Evolutionary conservation across 2,329 filamentous ascomycete species (phyloP), one percentile per base, ranked within the genome.

Genomic region (Pseudogymnoascus sp.): DNA sequence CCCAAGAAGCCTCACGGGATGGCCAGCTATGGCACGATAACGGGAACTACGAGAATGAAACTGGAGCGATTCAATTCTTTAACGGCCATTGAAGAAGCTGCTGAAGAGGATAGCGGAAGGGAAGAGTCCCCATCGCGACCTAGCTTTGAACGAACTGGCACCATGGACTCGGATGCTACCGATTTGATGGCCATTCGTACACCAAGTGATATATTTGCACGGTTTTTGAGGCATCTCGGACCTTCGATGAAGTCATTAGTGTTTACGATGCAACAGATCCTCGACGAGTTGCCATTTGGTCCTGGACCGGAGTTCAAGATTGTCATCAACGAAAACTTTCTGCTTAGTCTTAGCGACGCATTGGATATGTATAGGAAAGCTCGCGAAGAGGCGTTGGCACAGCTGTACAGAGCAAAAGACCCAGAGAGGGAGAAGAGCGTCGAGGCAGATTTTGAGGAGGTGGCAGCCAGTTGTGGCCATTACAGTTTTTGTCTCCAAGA

Each of bases 241-340:
- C 95, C 95, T 1, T 95, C 93, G 0, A 96, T 97, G 87, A 96
- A 96, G 75, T 97, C 93, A 0, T 78, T 99, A n/a, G 91, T 91
- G 2, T 95, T 89, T 69, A 97, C 95, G 0, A 77, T 99, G 40
- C 91, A 91, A 9, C 88, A 96, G 72, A 92, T 96, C 8, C 84
- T 99, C 6, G 88, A 91, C 62, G 92, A 96, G 66, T 82, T 96
- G 1, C 91, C 93, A 0, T 97, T 96, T 75, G 86, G 86, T 4
- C 78, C 84, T 11, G 82, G 83, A 0, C 85, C 88, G 0, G 80
- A 87, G 28, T 86, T 87, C 65, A 80, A 84, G 37, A 88, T 97
- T 64, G 82, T 81, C 1, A 83, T 95, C 60, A 92, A 96, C 70
- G 87, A 88, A 60, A 87, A 91, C 68, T 91, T 96, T 68, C 86